Evolutionary conservation across 1,139 yeast genomes (phyloP).

Genomic region (Yamadazyma mexicana): DNA sequence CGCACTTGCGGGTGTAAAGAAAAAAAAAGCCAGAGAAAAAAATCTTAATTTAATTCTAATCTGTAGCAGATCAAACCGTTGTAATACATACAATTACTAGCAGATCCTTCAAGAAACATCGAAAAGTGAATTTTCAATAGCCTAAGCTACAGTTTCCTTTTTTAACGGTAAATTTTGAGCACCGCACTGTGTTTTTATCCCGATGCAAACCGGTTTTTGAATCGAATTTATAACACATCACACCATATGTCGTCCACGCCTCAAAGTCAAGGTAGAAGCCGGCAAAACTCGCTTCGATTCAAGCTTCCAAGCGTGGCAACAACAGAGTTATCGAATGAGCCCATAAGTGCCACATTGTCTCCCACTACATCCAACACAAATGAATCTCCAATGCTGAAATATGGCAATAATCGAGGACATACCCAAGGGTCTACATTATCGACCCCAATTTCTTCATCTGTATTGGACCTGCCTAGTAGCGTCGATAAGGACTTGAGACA

Average conservation of each 20-base stretch:
- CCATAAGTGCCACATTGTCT: slow-evolving; percentile 11
- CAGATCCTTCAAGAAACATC: too few relatives aligned
- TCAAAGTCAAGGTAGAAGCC: slow-evolving; percentile 6
- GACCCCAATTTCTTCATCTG: slow-evolving; percentile 2
- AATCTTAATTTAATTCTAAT: not conserved
- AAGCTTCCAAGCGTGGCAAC: slow-evolving; percentile 10
- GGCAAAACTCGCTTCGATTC: slow-evolving; percentile 14
- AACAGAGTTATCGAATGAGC: slow-evolving; percentile 14
- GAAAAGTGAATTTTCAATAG: too few relatives aligned
- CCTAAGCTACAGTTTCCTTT: too few relatives aligned
- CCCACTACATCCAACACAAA: slow-evolving; percentile 10
- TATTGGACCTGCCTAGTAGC: not conserved
- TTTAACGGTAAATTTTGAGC: too few relatives aligned
- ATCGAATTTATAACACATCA: not conserved
- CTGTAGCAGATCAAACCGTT: not conserved
- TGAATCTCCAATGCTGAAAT: not conserved
- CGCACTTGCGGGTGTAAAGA: too few relatives aligned
- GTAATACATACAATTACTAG: not conserved
- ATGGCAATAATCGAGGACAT: not conserved
- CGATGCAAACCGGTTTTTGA: not conserved
- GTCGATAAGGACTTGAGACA: slow-evolving; percentile 19
- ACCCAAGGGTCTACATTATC: not conserved
- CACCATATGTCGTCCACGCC: slow-evolving; percentile 7
- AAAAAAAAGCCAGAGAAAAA: not conserved
- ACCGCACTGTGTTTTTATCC: too few relatives aligned